Base-by-base conservation (phyloP, 345 rosid species). In the Aegle marmelos region DNA sequence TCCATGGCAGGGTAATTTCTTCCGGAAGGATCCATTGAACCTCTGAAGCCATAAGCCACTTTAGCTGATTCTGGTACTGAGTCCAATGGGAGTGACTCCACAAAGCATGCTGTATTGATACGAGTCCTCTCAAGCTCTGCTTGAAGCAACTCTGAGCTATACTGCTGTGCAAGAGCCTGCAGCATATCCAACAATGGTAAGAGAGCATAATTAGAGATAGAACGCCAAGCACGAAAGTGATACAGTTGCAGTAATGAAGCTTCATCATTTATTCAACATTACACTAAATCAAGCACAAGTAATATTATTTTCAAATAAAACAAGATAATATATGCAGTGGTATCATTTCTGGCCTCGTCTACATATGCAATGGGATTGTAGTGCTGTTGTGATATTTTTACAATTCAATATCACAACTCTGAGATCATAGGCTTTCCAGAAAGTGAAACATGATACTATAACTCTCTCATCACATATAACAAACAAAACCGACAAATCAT, bases 151-250 rank as follows among this genome's bases (percentile, higher is more conserved):
- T 94, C 99, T 2, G 91, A 77, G 79, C 94, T 86, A 73, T 82
- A 89, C 79, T 96, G 99, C 84, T 95, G 93, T 17, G 97, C 92
- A 41, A 93, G 85, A 72, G 93, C 96, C 99, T 93, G 89, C 76
- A 56, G 21, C 61, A 28, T 63, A 78, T 50, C 27, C 39, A 25
- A 68, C 41, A 50, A 68, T 19, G 37, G 50, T 58, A 56, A 75
- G 56, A 67, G 7, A 25, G 10, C 24, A 7, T 4, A n/a, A 45
- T 31, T 36, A 53, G 28, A 59, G 11, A 31, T 36, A 11, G 50
- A 45, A 45, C 16, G 11, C 50, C 1, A 45, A 45, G 50, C 17
- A 13, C 5, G 1, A 45, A 13, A 11, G 16, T 45, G 50, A 13
- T 13, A 13, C 13, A 17, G 50, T 45, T 45, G 50, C 17, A 13